phyloP scores from a whole-genome alignment of 371 early-diverging fungal genomes.

The Haplosporangium sp. region DNA sequence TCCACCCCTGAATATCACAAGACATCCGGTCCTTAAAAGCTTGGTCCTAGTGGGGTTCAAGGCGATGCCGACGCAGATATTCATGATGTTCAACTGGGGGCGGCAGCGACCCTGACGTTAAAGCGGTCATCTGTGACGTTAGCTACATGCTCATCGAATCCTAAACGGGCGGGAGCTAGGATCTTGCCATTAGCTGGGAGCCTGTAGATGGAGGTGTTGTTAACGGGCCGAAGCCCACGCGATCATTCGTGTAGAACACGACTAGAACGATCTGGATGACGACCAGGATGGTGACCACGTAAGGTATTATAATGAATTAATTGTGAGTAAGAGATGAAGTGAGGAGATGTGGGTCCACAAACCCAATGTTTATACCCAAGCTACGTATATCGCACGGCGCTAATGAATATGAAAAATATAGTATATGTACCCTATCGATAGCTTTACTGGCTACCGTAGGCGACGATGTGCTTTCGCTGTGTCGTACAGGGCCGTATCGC shows the following conservation, averaged over 20 bases:
- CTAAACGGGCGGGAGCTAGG: constrained; percentile 10
- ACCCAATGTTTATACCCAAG: no score
- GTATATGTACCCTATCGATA: no score
- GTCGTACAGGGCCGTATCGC: no score
- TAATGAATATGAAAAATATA: no score
- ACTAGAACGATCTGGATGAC: constrained; percentile 8
- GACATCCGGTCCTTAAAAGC: constrained; percentile 14
- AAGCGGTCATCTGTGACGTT: constrained; percentile 5
- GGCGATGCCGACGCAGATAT: constrained; percentile 12
- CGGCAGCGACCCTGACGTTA: background rate
- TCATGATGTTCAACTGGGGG: constrained; percentile 5
- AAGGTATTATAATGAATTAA: constrained; percentile 7
- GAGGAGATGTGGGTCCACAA: no score
- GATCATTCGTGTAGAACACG: constrained; percentile 12
- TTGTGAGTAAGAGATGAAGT: background rate
- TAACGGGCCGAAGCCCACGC: constrained; percentile 11
- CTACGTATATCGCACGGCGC: no score
- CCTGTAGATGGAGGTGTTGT: constrained; percentile 8
- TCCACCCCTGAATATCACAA: constrained; percentile 12
- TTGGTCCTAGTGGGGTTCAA: constrained; percentile 6
- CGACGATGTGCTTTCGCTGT: no score
- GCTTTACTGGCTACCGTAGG: no score
- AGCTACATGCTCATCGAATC: constrained; percentile 10
- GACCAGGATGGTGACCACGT: constrained; percentile 9
- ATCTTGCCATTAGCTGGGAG: constrained; percentile 11